phyloP scores from a whole-genome alignment of 2,329 filamentous ascomycete species.

The Neonectria hederae region DNA sequence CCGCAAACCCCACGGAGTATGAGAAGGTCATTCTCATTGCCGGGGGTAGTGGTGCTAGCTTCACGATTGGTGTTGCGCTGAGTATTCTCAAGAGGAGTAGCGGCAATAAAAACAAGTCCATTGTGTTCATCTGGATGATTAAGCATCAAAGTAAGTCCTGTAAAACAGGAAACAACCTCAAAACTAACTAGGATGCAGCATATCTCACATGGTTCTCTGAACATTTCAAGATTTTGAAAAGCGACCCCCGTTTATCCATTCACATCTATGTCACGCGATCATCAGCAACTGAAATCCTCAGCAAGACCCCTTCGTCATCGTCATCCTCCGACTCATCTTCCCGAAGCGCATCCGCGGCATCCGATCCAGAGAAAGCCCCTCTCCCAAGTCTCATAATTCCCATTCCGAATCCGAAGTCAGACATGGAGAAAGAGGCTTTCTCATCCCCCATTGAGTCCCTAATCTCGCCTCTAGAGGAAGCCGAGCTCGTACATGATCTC shows the following conservation, averaged over 20 bases:
- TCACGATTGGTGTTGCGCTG: slow-evolving; percentile 55
- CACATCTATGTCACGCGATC: slow-evolving; percentile 49
- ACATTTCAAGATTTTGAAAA: slow-evolving; percentile 46
- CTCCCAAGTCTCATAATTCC: slow-evolving; percentile 9
- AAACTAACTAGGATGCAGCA: slow-evolving; percentile 37
- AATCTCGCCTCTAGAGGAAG: not conserved
- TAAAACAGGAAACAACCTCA: not conserved
- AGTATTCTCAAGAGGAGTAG: slow-evolving; percentile 46
- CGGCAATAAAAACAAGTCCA: slow-evolving; percentile 33
- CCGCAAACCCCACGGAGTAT: slow-evolving; percentile 60
- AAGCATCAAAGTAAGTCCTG: slow-evolving; percentile 47
- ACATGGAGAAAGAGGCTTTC: slow-evolving; percentile 33
- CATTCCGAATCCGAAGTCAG: slow-evolving; percentile 2
- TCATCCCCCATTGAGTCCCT: slow-evolving; percentile 16
- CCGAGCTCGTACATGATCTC: slow-evolving; percentile 24
- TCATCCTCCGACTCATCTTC: slow-evolving; percentile 27
- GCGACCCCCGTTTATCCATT: slow-evolving; percentile 44
- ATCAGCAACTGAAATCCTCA: slow-evolving; percentile 22
- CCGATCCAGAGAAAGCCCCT: slow-evolving; percentile 26
- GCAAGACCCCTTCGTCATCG: slow-evolving; percentile 18
- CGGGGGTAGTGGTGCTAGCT: slow-evolving; percentile 69
- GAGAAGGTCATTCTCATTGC: slow-evolving; percentile 68
- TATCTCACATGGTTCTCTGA: slow-evolving; percentile 50
- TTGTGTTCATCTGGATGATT: slow-evolving; percentile 55
- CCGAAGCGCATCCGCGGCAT: slow-evolving; percentile 6